These are phyloP conservation scores for Aurinia saxatilis DNA, from an alignment of 345 rosid genomes.

Conservation along the genomic window DNA sequence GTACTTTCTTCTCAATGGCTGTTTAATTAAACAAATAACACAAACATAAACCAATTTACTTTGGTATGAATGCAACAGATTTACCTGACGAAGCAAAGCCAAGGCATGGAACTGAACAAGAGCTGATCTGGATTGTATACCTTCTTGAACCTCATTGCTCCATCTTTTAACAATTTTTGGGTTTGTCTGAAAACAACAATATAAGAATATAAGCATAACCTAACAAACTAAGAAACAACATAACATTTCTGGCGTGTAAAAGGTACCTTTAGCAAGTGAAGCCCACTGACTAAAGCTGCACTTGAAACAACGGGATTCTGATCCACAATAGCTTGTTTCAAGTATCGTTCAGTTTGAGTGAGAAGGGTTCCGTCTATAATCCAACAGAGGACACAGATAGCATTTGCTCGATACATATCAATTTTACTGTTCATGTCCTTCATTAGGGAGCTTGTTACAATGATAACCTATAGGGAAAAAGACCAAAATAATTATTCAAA, in stretches of 20 bases:
- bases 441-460: constrained; percentile 97
- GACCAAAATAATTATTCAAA: constrained; percentile 7
- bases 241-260: background rate
- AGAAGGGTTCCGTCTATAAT: constrained; percentile 92
- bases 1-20: background rate
- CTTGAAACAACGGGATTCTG: constrained; percentile 98
- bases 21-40: background rate
- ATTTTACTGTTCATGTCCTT: constrained; percentile 99
- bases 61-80: background rate
- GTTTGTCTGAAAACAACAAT: constrained; percentile 44
- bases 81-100: constrained; percentile 84
- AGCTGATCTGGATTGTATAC: constrained; percentile 94
- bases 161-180: constrained; percentile 96
- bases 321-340: constrained; percentile 99
- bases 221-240: background rate
- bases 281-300: constrained; percentile 97
- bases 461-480: constrained; percentile 59
- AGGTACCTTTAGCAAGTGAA: constrained; percentile 86
- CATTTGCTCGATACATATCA: constrained; percentile 97
- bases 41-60: background rate
- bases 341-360: constrained; percentile 85
- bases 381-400: constrained; percentile 93
- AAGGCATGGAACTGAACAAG: constrained; percentile 97
- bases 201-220: background rate
- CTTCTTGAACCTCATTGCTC: constrained; percentile 99